Conservation (phyloP, 441 rosid genomes). For the Syzygium malaccense region DNA sequence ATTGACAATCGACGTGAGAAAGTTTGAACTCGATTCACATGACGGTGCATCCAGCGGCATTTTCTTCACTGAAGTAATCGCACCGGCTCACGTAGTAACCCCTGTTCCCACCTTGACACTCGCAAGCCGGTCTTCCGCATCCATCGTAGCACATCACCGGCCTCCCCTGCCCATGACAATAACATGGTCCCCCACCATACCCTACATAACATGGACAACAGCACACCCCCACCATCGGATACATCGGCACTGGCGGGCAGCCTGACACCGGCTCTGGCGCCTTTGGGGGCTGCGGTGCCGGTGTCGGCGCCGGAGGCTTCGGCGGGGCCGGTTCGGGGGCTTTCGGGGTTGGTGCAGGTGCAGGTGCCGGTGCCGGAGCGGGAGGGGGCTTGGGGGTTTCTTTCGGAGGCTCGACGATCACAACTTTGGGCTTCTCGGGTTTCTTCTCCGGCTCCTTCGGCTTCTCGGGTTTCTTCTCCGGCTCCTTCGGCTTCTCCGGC, state of each 20-base stretch:
- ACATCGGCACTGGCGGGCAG: constrained; percentile 4
- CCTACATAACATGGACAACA: constrained; percentile 24
- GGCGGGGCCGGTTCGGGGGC: not conserved
- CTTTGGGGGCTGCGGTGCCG: not conserved
- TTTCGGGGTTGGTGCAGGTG: not conserved
- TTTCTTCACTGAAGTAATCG: constrained; percentile 13
- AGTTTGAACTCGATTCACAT: constrained; percentile 1
- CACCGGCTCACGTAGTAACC: not conserved
- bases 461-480: constrained; percentile 5
- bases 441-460: constrained; percentile 14
- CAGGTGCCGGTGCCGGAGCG: fast-evolving
- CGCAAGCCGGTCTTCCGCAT: not conserved
- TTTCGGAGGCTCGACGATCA: not conserved
- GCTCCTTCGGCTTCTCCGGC: not conserved
- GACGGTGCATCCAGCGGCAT: constrained; percentile 10
- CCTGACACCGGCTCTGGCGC: fast-evolving
- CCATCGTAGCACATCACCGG: not conserved
- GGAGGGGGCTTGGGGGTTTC: not conserved
- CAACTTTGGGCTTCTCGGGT: not conserved
- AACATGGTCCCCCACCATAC: constrained; percentile 13
- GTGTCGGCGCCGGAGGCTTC: not conserved
- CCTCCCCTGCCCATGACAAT: not conserved
- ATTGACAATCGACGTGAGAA: not conserved
- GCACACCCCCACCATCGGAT: constrained; percentile 17
- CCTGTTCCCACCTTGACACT: not conserved